phyloP scores from a whole-genome alignment of 2,329 filamentous ascomycete species.

The Colletotrichum liriopes region DNA sequence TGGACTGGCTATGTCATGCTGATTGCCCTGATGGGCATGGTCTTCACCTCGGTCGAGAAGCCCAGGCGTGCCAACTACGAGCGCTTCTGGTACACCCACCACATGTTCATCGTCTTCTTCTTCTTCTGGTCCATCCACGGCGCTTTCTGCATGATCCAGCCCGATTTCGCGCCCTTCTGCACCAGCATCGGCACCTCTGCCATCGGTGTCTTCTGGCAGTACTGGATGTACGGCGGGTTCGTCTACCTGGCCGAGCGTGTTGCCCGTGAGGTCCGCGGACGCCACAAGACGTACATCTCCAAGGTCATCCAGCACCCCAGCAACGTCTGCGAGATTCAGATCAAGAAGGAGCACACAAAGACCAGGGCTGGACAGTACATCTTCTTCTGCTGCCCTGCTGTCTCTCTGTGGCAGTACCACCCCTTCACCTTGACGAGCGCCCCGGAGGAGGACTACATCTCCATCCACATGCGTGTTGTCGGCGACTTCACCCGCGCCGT shows the following conservation, averaged over 20 bases:
- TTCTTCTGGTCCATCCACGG: constrained; percentile 93
- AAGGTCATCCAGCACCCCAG: constrained; percentile 93
- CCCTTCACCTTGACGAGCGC: constrained; percentile 90
- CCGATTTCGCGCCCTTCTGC: constrained; percentile 86
- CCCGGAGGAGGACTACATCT: constrained; percentile 92
- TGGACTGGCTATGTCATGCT: constrained; percentile 93
- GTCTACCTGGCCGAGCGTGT: constrained; percentile 85
- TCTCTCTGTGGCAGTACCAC: constrained; percentile 91
- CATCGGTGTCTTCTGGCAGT: constrained; percentile 89
- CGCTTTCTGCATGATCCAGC: constrained; percentile 92
- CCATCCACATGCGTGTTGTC: constrained; percentile 86
- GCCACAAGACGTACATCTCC: constrained; percentile 88
- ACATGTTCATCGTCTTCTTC: constrained; percentile 91
- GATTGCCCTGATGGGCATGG: constrained; percentile 83
- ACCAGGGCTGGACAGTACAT: constrained; percentile 89
- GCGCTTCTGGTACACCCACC: constrained; percentile 92
- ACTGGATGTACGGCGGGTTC: constrained; percentile 89
- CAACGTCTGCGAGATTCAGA: constrained; percentile 92
- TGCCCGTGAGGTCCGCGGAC: constrained; percentile 83
- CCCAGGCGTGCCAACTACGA: constrained; percentile 86
- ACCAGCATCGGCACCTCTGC: constrained; percentile 75
- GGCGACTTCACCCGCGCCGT: constrained; percentile 85
- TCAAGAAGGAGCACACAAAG: constrained; percentile 91
- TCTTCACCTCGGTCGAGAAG: constrained; percentile 83
- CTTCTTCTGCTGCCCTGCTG: constrained; percentile 88